Base-by-base conservation (phyloP, 2,329 filamentous ascomycete species). In the Xylariaceae sp. region DNA sequence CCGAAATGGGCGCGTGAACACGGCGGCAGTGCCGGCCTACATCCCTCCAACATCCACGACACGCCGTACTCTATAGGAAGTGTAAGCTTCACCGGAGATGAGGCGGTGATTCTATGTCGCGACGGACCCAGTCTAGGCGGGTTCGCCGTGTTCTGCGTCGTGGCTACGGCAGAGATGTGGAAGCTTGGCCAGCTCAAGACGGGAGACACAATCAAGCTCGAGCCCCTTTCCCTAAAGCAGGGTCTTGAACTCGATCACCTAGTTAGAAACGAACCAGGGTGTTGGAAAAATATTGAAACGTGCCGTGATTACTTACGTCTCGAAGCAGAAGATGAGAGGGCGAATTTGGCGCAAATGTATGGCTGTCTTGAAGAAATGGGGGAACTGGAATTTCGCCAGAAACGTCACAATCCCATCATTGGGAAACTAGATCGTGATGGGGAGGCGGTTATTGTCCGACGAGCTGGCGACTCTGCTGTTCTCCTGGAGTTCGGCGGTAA, bases 41-140 rank as follows among this genome's bases (percentile, higher is more conserved):
- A 72, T 38, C 68, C 69, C 0, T 69, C 65, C n/a, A 72, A 72
- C 22, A 64, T 70, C 17, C 61, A 67, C 22, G 67, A 69, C 20
- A 64, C 61, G 22, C 64, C 64, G 1, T 70, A 69, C 5, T 65
- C 68, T 1, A 58, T 68, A 5, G 70, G 70, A 2, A 66, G 67
- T 22, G 57, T 72, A 4, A 72, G 66, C 54, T 72, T 69, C 46
- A 71, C 68, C 0, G 69, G 69, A 0, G 68, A 72, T 22, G 65
- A 68, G 23, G 62, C 66, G 2, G 66, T 71, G 2, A 59, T 72
- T 3, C 53, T 72, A 5, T 56, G 64, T 0, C 61, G 59, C 6
- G 69, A 73, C 48, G 67, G 67, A 0, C 70, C 70, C 0, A 68
- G 66, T 25, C 61, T 72, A 0, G 69, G 68, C 14, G 69, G 69